phyloP scores from a whole-genome alignment of 202 grass and related monocot genomes.

The Musa balbisiana region DNA sequence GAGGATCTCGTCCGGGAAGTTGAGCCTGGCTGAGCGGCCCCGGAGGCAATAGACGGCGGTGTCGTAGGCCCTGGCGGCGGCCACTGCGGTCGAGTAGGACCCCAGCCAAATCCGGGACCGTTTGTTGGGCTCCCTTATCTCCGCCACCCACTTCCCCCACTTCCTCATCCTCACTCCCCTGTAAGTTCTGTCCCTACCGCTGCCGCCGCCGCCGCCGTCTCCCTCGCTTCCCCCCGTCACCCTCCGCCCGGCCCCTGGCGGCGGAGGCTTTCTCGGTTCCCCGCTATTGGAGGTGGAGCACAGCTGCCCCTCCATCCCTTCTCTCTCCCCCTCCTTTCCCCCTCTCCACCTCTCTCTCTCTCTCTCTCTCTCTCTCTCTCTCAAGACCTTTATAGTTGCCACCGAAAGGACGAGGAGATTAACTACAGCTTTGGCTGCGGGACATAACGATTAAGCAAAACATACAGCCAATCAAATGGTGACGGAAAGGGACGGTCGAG shows the following conservation, averaged over 20 bases:
- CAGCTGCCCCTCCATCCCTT: background rate
- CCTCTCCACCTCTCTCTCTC: background rate
- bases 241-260: background rate
- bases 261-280: background rate
- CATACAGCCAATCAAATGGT: no score
- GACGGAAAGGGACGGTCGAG: no score
- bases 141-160: constrained; percentile 21
- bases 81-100: constrained; percentile 7
- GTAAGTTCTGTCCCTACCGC: background rate
- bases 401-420: no score
- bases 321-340: background rate
- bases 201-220: background rate
- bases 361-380: background rate
- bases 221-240: background rate
- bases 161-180: constrained; percentile 17
- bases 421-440: no score
- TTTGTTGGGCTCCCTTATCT: constrained; percentile 8
- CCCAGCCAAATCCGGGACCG: constrained; percentile 13
- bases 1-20: constrained; percentile 14
- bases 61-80: constrained; percentile 8
- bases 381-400: no score
- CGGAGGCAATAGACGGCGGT: constrained; percentile 9
- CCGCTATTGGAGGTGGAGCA: background rate
- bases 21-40: constrained; percentile 2
- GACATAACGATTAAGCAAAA: no score